These are phyloP conservation scores for Penicillium paxilli DNA, from an alignment of 495 filamentous ascomycete species.

Conservation along the genomic window DNA sequence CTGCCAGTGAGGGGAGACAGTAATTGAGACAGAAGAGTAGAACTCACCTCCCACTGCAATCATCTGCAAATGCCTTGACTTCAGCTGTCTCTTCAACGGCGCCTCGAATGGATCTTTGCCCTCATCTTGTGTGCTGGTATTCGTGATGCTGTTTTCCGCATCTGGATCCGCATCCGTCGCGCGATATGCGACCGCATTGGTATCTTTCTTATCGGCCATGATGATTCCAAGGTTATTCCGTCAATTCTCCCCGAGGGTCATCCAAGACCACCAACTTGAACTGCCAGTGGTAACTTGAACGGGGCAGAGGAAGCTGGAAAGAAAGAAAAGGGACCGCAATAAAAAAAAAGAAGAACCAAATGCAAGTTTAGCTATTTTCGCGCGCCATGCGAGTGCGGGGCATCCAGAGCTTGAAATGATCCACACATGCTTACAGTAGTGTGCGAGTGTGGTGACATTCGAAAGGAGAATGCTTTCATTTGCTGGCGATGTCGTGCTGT, in stretches of 20 bases:
- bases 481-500: constrained; percentile 36
- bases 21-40: constrained; percentile 32
- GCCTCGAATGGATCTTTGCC: constrained; percentile 22
- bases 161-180: not conserved
- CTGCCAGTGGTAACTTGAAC: no score
- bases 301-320: no score
- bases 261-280: no score
- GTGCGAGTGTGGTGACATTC: not conserved
- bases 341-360: not conserved
- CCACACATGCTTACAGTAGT: not conserved
- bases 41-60: constrained; percentile 60
- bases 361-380: not conserved
- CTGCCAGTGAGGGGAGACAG: no score
- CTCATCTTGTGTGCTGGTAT: not conserved
- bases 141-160: not conserved
- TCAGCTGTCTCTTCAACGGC: constrained; percentile 53
- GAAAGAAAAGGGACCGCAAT: not conserved
- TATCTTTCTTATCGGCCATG: constrained; percentile 15
- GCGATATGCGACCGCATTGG: constrained; percentile 9
- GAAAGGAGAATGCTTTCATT: constrained; percentile 12
- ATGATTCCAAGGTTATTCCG: not conserved
- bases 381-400: constrained; percentile 1
- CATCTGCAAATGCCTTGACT: constrained; percentile 68
- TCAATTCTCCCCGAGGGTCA: no score
- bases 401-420: not conserved